Conservation (phyloP, 192 early-diverging fungal genomes). For the Linnemannia zychae region DNA sequence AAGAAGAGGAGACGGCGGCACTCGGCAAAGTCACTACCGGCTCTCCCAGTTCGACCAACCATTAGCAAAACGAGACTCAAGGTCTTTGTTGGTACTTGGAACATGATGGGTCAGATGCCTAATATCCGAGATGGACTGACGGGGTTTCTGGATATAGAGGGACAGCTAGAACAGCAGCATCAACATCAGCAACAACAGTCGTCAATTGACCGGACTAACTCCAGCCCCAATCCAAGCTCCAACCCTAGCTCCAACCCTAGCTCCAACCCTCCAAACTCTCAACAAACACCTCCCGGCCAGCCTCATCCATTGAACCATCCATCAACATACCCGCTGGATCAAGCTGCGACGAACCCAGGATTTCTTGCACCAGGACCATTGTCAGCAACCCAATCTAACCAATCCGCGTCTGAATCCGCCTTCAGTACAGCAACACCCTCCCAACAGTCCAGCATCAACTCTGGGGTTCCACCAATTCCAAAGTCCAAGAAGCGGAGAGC, state of each 20-base stretch:
- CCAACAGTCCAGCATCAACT: neutral
- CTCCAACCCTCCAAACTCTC: too few species aligned
- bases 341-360: neutral
- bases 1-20: constrained; percentile 2
- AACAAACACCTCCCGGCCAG: neutral
- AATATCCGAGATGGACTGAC: constrained; percentile 47
- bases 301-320: neutral
- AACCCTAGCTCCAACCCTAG: neutral
- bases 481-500: constrained; percentile 8
- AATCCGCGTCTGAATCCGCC: neutral
- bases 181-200: neutral
- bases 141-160: constrained; percentile 48
- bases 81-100: constrained; percentile 71
- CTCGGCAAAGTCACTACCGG: neutral
- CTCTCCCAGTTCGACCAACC: constrained; percentile 22
- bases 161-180: neutral
- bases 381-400: neutral
- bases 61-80: constrained; percentile 61
- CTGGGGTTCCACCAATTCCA: neutral
- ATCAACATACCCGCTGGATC: neutral
- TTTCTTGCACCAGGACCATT: neutral
- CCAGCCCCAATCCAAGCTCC: neutral
- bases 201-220: neutral
- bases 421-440: neutral
- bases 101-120: constrained; percentile 65